Evolutionary conservation across 805 yeast genomes (phyloP).

Genomic region (Suhomyces faveliae): DNA sequence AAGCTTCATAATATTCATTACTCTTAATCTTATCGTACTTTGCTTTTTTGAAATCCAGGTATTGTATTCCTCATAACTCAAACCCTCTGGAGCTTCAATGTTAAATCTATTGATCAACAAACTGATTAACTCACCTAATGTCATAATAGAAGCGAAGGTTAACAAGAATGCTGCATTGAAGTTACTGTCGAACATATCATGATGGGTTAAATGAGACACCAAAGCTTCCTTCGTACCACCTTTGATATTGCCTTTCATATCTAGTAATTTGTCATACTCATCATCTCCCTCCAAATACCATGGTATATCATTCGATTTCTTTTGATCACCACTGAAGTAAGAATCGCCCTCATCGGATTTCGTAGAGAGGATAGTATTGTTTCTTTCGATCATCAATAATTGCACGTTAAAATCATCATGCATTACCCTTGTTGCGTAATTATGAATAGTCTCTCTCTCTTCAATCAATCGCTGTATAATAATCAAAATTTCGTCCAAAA

Average conservation of each 20-base stretch:
- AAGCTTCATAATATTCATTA: constrained; percentile 62
- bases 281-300: constrained; percentile 75
- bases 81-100: constrained; percentile 80
- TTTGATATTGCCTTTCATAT: constrained; percentile 66
- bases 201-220: constrained; percentile 77
- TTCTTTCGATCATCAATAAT: constrained; percentile 48
- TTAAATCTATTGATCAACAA: constrained; percentile 64
- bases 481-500: constrained; percentile 32
- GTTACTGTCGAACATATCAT: constrained; percentile 56
- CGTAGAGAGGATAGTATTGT: constrained; percentile 36
- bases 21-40: constrained; percentile 62
- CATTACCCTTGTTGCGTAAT: constrained; percentile 76
- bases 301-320: constrained; percentile 47
- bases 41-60: constrained; percentile 73
- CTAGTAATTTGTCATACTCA: constrained; percentile 55
- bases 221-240: constrained; percentile 84
- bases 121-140: constrained; percentile 60
- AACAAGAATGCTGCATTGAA: constrained; percentile 69
- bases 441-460: constrained; percentile 66
- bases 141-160: constrained; percentile 74
- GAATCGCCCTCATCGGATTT: constrained; percentile 38
- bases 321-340: constrained; percentile 33
- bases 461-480: constrained; percentile 60
- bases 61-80: constrained; percentile 77
- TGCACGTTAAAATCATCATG: constrained; percentile 67